Evolutionary conservation across 371 early-diverging fungal species (phyloP).

Genomic region (Mortierella sp.): DNA sequence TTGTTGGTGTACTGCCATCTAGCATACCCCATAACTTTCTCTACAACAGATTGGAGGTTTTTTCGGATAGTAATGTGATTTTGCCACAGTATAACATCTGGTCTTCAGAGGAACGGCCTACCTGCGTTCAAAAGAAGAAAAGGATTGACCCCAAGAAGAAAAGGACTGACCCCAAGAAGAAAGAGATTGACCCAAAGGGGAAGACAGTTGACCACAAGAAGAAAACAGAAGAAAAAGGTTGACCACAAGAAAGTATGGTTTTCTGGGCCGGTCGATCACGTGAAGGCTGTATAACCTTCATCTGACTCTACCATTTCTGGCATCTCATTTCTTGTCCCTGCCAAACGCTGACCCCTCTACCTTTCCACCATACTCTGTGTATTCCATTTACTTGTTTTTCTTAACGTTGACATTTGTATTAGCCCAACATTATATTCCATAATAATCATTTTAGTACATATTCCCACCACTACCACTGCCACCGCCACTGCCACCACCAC

Average conservation of each 20-base stretch:
- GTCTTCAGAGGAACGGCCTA: not conserved
- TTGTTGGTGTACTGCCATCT: constrained; percentile 58
- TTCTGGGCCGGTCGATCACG: no score
- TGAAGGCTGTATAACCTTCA: no score
- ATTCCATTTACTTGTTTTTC: no score
- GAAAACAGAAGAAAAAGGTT: not conserved
- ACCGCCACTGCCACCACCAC: not conserved
- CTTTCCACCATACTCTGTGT: no score
- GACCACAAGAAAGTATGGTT: not conserved
- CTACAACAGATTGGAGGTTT: constrained; percentile 47
- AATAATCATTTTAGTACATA: not conserved
- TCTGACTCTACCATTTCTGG: no score
- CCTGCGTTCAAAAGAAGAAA: not conserved
- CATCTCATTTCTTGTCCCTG: no score
- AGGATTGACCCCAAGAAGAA: not conserved
- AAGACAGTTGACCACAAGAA: not conserved
- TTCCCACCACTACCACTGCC: not conserved
- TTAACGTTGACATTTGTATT: no score
- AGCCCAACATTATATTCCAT: not conserved
- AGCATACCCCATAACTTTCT: constrained; percentile 19
- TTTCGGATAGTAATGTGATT: not conserved
- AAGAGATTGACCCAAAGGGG: not conserved
- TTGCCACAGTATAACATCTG: constrained; percentile 13
- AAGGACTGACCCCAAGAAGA: no score
- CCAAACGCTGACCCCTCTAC: no score